phyloP scores from a whole-genome alignment of 257 asterid genomes.

The Gentiana dahurica region DNA sequence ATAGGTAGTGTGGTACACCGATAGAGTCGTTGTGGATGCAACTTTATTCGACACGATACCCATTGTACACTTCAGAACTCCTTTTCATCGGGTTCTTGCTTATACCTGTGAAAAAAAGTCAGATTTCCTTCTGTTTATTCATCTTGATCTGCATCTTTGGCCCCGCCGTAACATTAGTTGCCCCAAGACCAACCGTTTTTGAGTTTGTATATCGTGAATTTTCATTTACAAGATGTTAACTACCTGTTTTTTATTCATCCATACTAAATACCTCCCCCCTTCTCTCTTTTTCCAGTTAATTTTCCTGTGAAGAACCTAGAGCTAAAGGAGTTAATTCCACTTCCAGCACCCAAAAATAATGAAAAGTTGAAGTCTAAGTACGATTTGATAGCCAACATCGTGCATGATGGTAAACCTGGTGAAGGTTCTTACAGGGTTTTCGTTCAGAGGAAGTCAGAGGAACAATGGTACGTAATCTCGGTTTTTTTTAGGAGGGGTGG shows the following conservation, averaged over 20 bases:
- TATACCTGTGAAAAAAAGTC: not conserved
- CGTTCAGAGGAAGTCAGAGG: constrained; percentile 96
- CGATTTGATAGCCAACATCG: constrained; percentile 77
- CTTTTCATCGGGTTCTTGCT: not conserved
- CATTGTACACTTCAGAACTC: too few relatives aligned
- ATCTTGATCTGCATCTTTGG: not conserved
- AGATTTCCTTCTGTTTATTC: not conserved
- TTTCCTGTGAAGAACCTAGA: constrained; percentile 98
- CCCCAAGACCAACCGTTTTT: too few relatives aligned
- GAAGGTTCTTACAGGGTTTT: constrained; percentile 72
- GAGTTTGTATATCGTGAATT: not conserved
- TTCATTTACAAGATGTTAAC: not conserved
- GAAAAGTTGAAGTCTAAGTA: constrained; percentile 69
- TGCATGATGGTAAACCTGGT: constrained; percentile 36
- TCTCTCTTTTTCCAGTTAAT: constrained; percentile 38
- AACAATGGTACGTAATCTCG: constrained; percentile 50
- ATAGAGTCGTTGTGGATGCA: too few relatives aligned
- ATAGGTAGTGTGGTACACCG: too few relatives aligned
- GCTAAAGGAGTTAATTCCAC: constrained; percentile 79
- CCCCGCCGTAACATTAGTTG: too few relatives aligned
- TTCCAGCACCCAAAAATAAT: constrained; percentile 54
- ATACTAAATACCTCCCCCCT: not conserved
- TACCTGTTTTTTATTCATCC: not conserved
- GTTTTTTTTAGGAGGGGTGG: too few relatives aligned
- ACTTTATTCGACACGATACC: not conserved